Base-by-base conservation (phyloP, 2,329 filamentous ascomycete genomes). In the Hyphodiscus sp. region DNA sequence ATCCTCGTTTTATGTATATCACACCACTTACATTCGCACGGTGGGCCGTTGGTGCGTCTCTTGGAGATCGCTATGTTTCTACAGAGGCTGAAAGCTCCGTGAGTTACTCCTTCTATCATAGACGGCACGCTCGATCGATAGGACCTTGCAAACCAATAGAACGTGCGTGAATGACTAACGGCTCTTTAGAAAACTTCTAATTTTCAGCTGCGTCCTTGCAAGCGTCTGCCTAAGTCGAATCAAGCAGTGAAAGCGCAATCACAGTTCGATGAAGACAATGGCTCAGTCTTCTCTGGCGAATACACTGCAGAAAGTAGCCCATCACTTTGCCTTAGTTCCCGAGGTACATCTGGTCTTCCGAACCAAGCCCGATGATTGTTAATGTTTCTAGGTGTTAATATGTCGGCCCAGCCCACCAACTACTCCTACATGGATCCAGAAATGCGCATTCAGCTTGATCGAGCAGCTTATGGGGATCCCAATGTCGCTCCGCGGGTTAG, bases 11-110 rank as follows among this genome's bases (percentile, higher is more conserved):
- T 3, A 68, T 66, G 1, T 69, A 68, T 1, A 71, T 78, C 26
- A 71, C 69, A 0, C 72, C 74, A 1, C 70, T 67, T 54, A 74
- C 69, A 0, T 78, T 77, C 70, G 68, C 65, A 61, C 71, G 30
- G 59, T 71, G 53, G 72, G 70, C 49, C 66, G 65, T 41, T 55
- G 65, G 56, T 62, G 67, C 51, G 67, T 64, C 63, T 16, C 47
- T 20, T 33, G 61, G 57, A 26, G 55, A 63, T 23, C 41, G 26
- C n/a, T 61, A 53, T 42, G 63, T 70, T 16, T 56, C 58, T 1
- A 49, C 48, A 11, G 45, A 56, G 7, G 46, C 54, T 13, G 59
- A 62, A 23, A 49, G 43, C 47, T 42, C 45, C 26, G 55, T 62
- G 64, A 61, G 57, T 49, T 20, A 13, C 30, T 18, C 4, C 13